These are phyloP conservation scores for Pelagomonas calceolata DNA, from an alignment of 108 stramenopile genomes.

Conservation along the genomic window DNA sequence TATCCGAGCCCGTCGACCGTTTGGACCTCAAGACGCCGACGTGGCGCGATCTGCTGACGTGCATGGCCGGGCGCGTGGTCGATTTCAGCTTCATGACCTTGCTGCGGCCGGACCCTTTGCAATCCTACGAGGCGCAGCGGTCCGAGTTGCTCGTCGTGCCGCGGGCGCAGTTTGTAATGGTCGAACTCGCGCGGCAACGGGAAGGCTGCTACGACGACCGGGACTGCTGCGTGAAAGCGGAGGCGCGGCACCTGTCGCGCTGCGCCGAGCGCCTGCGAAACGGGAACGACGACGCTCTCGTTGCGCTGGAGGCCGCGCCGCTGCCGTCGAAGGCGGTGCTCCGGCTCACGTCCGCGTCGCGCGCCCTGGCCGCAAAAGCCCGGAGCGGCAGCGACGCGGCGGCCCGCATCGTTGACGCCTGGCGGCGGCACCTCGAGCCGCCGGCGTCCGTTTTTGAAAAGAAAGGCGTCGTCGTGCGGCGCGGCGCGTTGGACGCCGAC, in stretches of 20 bases:
- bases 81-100: conserved; percentile 4
- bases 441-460: background rate
- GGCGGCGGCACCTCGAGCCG: no score
- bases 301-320: no score
- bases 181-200: background rate
- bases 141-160: background rate
- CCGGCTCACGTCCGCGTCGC: no score
- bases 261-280: no score
- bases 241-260: no score
- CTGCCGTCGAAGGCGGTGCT: no score
- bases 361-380: no score
- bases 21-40: background rate
- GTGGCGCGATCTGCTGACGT: conserved; percentile 1
- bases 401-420: no score
- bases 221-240: no score
- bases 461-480: conserved; percentile 5
- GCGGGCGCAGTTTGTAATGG: conserved; percentile 1
- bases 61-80: background rate
- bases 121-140: background rate
- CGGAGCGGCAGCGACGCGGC: no score
- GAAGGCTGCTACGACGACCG: conserved; percentile 1
- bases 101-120: background rate
- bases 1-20: no score
- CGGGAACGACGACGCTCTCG: no score
- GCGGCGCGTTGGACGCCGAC: background rate